Evolutionary conservation across 768 basidiomycete species (phyloP), one percentile per base, ranked within the genome.

Genomic region (Fistulinella prunicolor): DNA sequence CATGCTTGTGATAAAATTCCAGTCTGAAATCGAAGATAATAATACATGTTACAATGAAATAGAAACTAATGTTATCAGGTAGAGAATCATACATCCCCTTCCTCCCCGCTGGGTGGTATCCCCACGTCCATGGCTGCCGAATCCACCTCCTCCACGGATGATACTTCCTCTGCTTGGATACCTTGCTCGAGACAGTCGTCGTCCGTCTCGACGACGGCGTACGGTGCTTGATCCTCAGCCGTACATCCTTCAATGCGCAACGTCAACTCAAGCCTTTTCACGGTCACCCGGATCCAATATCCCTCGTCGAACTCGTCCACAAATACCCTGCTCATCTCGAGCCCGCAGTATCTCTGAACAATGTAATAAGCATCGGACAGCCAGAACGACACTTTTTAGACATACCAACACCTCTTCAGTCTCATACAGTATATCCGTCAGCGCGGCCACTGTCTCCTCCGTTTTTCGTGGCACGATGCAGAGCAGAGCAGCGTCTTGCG

Each of bases 251-350:
- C 9, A 8, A 9, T 10, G 9, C 4, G 30, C 30, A 32, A 32
- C 30, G 13, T n/a, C n/a, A n/a, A 32, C 30, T 32, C 30, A 14
- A 9, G 24, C 10, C 2, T 30, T 21, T 32, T 23, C 38, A 62
- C 16, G 0, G 42, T 41, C 9, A 50, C 34, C 22, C 20, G 34
- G 39, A 58, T 34, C 49, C 54, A 57, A 38, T 60, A 57, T 22
- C 61, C 60, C 50, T 54, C 42, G n/a, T 63, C 52, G 26, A 61
- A 23, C 9, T 52, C 44, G 9, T 46, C 42, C 1, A 50, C 26
- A 3, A 28, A 41, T 20, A 52, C 13, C 3, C 13, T 20, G 3
- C 16, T 10, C 3, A 49, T 20, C 14, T 53, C 51, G 6, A 59
- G 34, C 7, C 47, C 42, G 8, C 19, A 35, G 16, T 24, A 23